Conservation (phyloP, 495 filamentous ascomycete genomes). For the Pseudotulostoma volvatum region DNA sequence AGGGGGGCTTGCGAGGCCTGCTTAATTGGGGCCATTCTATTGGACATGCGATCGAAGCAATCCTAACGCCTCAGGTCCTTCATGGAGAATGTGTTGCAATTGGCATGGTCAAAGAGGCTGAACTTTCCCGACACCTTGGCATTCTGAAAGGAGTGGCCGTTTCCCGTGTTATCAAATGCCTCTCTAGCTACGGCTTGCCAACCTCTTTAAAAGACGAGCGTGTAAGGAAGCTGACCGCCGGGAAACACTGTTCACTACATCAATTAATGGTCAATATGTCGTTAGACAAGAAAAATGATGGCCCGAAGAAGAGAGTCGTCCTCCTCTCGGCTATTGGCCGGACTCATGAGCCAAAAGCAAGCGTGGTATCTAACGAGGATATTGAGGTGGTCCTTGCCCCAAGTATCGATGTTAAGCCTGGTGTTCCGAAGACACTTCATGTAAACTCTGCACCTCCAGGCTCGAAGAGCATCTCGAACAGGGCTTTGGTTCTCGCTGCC, state of each 20-base stretch:
- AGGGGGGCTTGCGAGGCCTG: slow-evolving; percentile 86
- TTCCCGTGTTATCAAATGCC: slow-evolving; percentile 75
- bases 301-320: slow-evolving; percentile 91
- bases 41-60: slow-evolving; percentile 89
- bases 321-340: slow-evolving; percentile 80
- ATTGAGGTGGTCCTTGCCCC: slow-evolving; percentile 74
- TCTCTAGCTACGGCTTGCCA: slow-evolving; percentile 83
- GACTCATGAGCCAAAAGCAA: slow-evolving; percentile 74
- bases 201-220: slow-evolving; percentile 70
- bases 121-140: slow-evolving; percentile 78
- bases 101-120: slow-evolving; percentile 96
- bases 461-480: slow-evolving; percentile 96
- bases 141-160: slow-evolving; percentile 78
- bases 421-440: slow-evolving; percentile 42
- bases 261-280: slow-evolving; percentile 81
- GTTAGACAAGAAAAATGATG: slow-evolving; percentile 97
- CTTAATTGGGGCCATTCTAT: slow-evolving; percentile 98
- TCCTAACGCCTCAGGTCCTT: slow-evolving; percentile 85
- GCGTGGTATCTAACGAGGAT: slow-evolving; percentile 67
- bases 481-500: slow-evolving; percentile 81
- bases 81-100: slow-evolving; percentile 94
- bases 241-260: slow-evolving; percentile 84
- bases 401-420: slow-evolving; percentile 56
- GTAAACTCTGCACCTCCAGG: slow-evolving; percentile 77
- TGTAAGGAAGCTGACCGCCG: slow-evolving; percentile 71